Conservation (phyloP, 2,329 filamentous ascomycete genomes). For the Emmonsia crescens region DNA sequence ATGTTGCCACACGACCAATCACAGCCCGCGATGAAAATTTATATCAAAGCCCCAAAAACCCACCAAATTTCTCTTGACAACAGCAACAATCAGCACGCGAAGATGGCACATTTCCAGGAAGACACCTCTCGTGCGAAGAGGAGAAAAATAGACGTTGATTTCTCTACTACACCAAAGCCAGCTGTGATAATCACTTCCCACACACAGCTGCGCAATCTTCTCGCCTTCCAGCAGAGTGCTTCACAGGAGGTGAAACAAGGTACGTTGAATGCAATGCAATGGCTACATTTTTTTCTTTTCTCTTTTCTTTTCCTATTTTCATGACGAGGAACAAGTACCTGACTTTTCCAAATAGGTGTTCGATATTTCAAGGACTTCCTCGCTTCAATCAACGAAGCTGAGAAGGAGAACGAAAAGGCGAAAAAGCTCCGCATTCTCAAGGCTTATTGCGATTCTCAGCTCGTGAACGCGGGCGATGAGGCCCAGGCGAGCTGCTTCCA, state of each 20-base stretch:
- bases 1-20: constrained; percentile 3
- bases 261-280: constrained; percentile 35
- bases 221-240: constrained; percentile 61
- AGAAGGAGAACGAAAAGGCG: constrained; percentile 26
- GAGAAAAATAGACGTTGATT: constrained; percentile 27
- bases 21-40: constrained; percentile 2
- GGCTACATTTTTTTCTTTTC: neutral
- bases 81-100: constrained; percentile 1
- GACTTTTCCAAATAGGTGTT: constrained; percentile 24
- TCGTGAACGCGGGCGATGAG: constrained; percentile 33
- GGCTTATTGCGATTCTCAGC: constrained; percentile 44
- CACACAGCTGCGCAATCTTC: constrained; percentile 56
- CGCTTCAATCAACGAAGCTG: constrained; percentile 26
- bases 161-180: constrained; percentile 3
- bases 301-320: neutral
- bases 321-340: neutral
- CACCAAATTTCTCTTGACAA: neutral
- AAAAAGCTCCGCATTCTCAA: constrained; percentile 35
- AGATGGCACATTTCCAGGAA: constrained; percentile 27
- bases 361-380: constrained; percentile 37
- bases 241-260: constrained; percentile 44
- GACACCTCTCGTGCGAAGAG: constrained; percentile 28
- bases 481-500: constrained; percentile 55
- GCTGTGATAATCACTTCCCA: constrained; percentile 34
- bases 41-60: constrained; percentile 1